phyloP scores from a whole-genome alignment of 2,329 filamentous ascomycete species.

The Ophiostoma ulmi region DNA sequence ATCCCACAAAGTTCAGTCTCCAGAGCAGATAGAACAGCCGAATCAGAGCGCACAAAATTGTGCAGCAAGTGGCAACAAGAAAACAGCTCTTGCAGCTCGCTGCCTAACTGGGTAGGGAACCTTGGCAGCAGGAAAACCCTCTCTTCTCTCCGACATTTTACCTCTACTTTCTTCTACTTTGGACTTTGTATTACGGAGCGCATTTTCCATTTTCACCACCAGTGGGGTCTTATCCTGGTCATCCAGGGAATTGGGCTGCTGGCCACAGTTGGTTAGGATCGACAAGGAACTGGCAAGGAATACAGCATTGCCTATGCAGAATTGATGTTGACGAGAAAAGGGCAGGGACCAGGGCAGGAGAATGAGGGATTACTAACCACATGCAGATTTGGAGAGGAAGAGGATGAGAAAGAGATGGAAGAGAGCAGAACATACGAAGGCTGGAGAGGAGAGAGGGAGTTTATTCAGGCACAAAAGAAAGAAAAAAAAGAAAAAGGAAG shows the following conservation, averaged over 20 bases:
- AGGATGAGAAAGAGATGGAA: not conserved
- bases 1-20: not conserved
- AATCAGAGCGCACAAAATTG: constrained; percentile 1
- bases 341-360: not conserved
- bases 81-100: not conserved
- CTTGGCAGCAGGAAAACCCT: not conserved
- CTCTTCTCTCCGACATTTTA: not conserved
- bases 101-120: not conserved
- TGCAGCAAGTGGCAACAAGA: not conserved
- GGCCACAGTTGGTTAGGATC: not conserved
- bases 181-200: not conserved
- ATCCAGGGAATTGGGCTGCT: constrained; percentile 1
- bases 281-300: not conserved
- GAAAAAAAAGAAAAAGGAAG: not conserved
- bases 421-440: not conserved
- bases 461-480: not conserved
- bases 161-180: not conserved
- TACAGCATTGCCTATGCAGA: not conserved
- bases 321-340: not conserved
- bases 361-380: not conserved
- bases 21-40: not conserved
- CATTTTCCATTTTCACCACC: constrained; percentile 9
- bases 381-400: not conserved
- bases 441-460: not conserved
- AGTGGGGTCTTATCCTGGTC: constrained; percentile 10